These are phyloP conservation scores for Filobasidium wieringae DNA, from an alignment of 768 basidiomycete genomes.

Conservation along the genomic window DNA sequence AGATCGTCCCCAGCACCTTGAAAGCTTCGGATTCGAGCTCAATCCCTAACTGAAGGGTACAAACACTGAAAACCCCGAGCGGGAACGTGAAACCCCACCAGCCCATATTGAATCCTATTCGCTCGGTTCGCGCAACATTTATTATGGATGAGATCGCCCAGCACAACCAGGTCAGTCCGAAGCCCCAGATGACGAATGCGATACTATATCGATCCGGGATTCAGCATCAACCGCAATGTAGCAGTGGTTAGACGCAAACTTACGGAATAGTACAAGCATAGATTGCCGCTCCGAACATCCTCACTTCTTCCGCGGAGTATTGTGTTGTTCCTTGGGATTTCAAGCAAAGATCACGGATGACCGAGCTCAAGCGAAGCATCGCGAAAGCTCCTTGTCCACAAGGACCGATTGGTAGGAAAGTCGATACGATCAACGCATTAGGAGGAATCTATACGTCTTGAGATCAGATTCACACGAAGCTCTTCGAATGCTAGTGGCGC, in stretches of 20 bases:
- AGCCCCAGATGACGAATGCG: conserved; percentile 33
- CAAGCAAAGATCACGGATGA: conserved; percentile 14
- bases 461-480: not conserved
- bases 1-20: conserved; percentile 27
- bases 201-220: too few species aligned
- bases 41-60: conserved; percentile 24
- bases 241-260: not conserved
- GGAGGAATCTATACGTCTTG: conserved; percentile 3
- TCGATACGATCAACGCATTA: conserved; percentile 46
- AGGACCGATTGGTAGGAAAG: conserved; percentile 65
- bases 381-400: conserved; percentile 51
- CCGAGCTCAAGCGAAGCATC: conserved; percentile 26
- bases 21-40: conserved; percentile 32
- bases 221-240: not conserved
- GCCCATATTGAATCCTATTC: conserved; percentile 17
- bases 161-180: conserved; percentile 32
- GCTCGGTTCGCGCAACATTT: conserved; percentile 12
- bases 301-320: conserved; percentile 12
- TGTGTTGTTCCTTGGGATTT: not conserved
- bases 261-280: conserved; percentile 17
- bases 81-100: conserved; percentile 35
- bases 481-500: not conserved
- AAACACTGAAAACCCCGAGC: conserved; percentile 28
- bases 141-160: conserved; percentile 24
- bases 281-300: conserved; percentile 11